Evolutionary conservation across 1,139 yeast genomes (phyloP).

Genomic region (Wickerhamiella pararugosa): DNA sequence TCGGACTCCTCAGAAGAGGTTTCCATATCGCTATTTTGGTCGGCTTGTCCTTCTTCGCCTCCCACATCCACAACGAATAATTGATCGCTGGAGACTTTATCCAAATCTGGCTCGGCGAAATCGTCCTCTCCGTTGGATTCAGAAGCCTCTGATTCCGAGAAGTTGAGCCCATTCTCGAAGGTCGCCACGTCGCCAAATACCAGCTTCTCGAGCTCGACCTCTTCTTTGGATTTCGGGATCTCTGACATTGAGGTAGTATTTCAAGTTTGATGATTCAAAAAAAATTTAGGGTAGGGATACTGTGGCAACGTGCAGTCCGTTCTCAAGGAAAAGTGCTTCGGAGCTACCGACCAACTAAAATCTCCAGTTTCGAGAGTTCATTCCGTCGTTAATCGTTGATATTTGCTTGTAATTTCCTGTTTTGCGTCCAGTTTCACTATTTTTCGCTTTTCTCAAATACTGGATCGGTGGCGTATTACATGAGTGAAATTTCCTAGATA

Average conservation of each 20-base stretch:
- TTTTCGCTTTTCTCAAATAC: too few species aligned
- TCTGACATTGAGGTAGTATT: neutral
- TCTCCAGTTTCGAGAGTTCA: neutral
- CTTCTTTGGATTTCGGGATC: constrained; percentile 66
- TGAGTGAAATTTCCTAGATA: too few species aligned
- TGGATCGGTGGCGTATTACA: too few species aligned
- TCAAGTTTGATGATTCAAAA: constrained; percentile 4
- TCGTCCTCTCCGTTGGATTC: constrained; percentile 18
- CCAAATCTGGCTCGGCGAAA: constrained; percentile 14
- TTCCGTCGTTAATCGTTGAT: too few species aligned
- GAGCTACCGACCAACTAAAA: neutral
- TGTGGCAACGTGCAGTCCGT: neutral
- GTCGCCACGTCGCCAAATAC: constrained; percentile 85
- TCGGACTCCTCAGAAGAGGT: constrained; percentile 22
- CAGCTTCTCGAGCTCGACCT: constrained; percentile 56
- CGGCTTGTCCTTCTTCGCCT: constrained; percentile 21
- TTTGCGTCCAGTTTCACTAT: too few species aligned
- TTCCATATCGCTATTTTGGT: constrained; percentile 28
- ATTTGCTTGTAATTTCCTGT: too few species aligned
- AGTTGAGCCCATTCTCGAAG: constrained; percentile 49
- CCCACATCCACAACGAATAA: constrained; percentile 40
- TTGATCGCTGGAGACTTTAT: constrained; percentile 28
- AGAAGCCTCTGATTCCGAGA: constrained; percentile 14
- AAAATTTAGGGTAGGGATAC: constrained; percentile 10
- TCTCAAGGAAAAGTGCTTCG: neutral